Evolutionary conservation across 202 grass and related monocot species (phyloP).

Genomic region (Setaria viridis): DNA sequence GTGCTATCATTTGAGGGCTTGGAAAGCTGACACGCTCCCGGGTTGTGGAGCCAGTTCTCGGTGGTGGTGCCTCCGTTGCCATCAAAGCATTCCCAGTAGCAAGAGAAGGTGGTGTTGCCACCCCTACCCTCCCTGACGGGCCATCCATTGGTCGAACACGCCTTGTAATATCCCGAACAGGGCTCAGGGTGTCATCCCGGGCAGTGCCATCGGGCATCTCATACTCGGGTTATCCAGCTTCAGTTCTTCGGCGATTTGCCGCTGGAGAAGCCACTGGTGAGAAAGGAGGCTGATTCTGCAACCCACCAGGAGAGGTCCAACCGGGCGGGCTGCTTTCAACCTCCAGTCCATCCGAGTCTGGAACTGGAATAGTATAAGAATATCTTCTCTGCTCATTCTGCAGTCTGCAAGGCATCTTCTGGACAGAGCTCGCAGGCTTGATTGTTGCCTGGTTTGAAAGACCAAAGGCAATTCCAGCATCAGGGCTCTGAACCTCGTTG

Average conservation of each 20-base stretch:
- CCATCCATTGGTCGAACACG: background rate
- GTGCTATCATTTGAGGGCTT: slow-evolving; percentile 54
- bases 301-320: background rate
- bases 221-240: background rate
- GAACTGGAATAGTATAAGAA: background rate
- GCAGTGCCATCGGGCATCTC: background rate
- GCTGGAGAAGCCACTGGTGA: background rate
- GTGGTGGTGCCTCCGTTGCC: background rate
- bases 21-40: background rate
- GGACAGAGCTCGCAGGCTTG: background rate
- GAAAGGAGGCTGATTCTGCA: background rate
- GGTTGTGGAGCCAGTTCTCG: background rate
- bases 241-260: background rate
- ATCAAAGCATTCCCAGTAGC: background rate
- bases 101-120: background rate
- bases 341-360: background rate
- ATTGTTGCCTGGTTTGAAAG: background rate
- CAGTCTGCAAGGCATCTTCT: background rate
- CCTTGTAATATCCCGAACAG: slow-evolving; percentile 7
- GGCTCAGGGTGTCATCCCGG: background rate
- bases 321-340: no score
- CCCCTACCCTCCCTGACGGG: background rate
- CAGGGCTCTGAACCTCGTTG: background rate
- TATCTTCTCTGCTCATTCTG: background rate
- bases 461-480: background rate